phyloP scores from a whole-genome alignment of 371 early-diverging fungal species.

The Dipsacomyces acuminosporus region DNA sequence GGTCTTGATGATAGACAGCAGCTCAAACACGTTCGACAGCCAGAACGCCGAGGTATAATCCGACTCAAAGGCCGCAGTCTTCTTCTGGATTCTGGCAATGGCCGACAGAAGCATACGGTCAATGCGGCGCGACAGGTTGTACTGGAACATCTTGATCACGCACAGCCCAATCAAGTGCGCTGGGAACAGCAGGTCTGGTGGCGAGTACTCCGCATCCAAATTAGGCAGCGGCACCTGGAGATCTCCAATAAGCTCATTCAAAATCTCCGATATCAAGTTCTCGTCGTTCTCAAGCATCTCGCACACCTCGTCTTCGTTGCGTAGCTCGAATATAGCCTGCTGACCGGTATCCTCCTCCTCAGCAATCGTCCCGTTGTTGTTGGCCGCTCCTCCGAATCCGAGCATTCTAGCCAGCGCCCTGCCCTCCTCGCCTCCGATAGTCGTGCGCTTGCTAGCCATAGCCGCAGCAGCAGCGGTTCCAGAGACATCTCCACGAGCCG shows the following conservation, averaged over 20 bases:
- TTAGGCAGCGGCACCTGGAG: conserved; percentile 84
- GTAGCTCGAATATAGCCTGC: conserved; percentile 16
- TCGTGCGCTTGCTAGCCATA: conserved; percentile 25
- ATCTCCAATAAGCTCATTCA: conserved; percentile 79
- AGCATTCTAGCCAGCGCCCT: conserved; percentile 35
- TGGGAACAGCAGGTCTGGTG: conserved; percentile 86
- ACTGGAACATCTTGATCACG: conserved; percentile 83
- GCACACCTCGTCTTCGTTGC: conserved; percentile 48
- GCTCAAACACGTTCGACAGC: conserved; percentile 92
- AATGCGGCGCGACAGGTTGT: conserved; percentile 74
- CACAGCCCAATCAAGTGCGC: conserved; percentile 85
- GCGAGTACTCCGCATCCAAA: conserved; percentile 69
- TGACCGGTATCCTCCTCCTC: conserved; percentile 18
- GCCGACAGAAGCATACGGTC: conserved; percentile 76
- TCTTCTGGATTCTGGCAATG: conserved; percentile 79
- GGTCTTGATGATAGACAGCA: conserved; percentile 62
- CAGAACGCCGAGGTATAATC: conserved; percentile 78
- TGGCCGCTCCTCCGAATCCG: conserved; percentile 45
- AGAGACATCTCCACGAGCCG: too few species aligned
- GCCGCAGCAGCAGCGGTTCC: too few species aligned
- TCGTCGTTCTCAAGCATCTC: conserved; percentile 65
- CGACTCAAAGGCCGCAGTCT: conserved; percentile 65
- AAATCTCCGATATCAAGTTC: conserved; percentile 77
- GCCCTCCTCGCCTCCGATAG: conserved; percentile 33
- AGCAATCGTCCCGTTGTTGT: conserved; percentile 8